Percentiles rank a stretch among this genome's conserved stretches.
These are phyloP conservation scores for Glycine soja DNA, from an alignment of 306 rosid genomes.

Conservation along the genomic window DNA sequence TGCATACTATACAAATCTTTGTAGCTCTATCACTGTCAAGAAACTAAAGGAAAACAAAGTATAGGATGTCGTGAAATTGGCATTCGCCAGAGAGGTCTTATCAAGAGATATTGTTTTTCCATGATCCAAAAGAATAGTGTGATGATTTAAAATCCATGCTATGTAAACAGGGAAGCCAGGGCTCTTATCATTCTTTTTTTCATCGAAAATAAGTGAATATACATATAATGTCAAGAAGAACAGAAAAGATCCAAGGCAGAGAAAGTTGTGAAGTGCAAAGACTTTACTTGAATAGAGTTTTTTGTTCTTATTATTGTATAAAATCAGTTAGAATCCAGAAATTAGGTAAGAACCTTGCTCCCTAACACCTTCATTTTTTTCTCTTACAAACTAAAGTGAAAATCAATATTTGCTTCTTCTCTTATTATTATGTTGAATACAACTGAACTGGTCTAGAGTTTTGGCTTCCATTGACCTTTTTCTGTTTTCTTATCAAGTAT, in stretches of 20 bases:
- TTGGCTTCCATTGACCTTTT: background rate
- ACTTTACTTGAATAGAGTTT: too few species aligned
- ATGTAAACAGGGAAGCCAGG: background rate
- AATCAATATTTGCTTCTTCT: constrained; percentile 12
- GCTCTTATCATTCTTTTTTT: background rate
- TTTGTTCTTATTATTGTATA: too few species aligned
- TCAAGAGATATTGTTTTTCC: constrained; percentile 12
- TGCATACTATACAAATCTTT: constrained; percentile 21
- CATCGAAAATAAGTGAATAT: background rate
- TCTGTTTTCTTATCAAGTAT: constrained; percentile 7
- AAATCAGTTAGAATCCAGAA: too few species aligned
- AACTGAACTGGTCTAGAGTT: constrained; percentile 11
- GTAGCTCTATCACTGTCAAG: background rate
- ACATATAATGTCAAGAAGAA: too few species aligned
- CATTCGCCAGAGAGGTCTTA: constrained; percentile 1
- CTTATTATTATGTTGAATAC: background rate
- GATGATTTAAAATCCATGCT: constrained; percentile 20
- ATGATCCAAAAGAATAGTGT: constrained; percentile 24
- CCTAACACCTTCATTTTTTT: too few species aligned
- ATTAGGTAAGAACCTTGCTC: too few species aligned
- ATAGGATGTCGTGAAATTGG: background rate
- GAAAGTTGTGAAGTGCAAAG: too few species aligned
- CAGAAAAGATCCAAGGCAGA: too few species aligned
- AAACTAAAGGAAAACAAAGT: constrained; percentile 6
- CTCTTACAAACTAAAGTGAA: background rate